Base-by-base conservation (phyloP, 2,329 filamentous ascomycete genomes). In the Fusarium virguliforme region DNA sequence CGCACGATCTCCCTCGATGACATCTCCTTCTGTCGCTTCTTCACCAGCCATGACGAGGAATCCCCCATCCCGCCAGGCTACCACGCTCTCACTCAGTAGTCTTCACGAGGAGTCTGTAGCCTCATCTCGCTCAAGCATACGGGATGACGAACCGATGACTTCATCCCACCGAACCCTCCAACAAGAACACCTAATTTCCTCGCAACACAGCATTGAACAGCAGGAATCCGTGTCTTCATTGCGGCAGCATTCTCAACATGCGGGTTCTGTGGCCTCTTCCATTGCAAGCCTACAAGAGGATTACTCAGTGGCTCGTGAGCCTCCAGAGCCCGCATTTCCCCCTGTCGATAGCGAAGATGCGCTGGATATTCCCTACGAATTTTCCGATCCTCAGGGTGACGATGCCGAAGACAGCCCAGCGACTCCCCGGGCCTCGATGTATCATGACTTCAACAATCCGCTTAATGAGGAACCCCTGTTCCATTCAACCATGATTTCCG, bases 361-460 rank as follows among this genome's bases (percentile, higher is more conserved):
- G 1, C 83, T 89, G 46, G 82, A 85, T 60, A 89, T 89, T 37
- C 87, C 88, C 0, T 89, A 89, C 65, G 86, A 88, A 28, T 74
- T 86, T 38, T 80, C 80, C 15, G 73, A 76, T 55, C 77, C 81
- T 8, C 79, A 79, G 6, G 80, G 82, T 1, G 80, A 81, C 4
- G 78, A 79, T 4, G 80, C 80, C 9, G 77, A 81, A 15, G 74
- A 82, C 48, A 80, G 77, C 15, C 82, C 80, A 28, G 80, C 85
- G 7, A 91, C 88, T 0, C 89, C 89, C 1, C 83, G 86, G 43
- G 88, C 88, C 4, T 87, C 85, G 4, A 74, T 85, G 50, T 83
- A 84, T 67, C 77, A 82, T 68, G 80, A 83, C 9, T 77, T 80
- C 40, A 72, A 73, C 48, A 74, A 71, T 37, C 70, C 70, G 8